phyloP scores from a whole-genome alignment of 768 basidiomycete genomes.

The Russula ochroleuca region DNA sequence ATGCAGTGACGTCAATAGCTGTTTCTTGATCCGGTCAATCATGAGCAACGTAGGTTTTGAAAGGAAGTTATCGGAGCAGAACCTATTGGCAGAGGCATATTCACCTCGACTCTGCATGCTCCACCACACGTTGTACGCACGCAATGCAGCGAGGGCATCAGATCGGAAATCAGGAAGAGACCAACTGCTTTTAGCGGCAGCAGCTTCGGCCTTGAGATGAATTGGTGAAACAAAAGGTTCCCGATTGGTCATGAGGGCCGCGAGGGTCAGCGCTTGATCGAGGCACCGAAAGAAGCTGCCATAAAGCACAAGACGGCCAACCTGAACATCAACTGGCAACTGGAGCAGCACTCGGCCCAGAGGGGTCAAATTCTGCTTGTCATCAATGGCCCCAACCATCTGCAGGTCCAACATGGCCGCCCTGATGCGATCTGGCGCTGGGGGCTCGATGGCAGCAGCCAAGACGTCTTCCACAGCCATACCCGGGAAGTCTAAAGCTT shows the following conservation, averaged over 20 bases:
- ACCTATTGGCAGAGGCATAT: slow-evolving; percentile 62
- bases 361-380: slow-evolving; percentile 70
- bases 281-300: slow-evolving; percentile 93
- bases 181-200: slow-evolving; percentile 73
- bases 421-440: slow-evolving; percentile 65
- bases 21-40: slow-evolving; percentile 75
- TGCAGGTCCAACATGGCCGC: slow-evolving; percentile 77
- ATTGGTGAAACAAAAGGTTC: slow-evolving; percentile 88
- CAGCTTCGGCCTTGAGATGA: slow-evolving; percentile 66
- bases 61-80: slow-evolving; percentile 83
- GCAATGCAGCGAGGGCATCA: slow-evolving; percentile 73
- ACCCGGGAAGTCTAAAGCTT: slow-evolving; percentile 83
- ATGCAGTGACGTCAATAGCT: slow-evolving; percentile 72
- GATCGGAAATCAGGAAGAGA: slow-evolving; percentile 75
- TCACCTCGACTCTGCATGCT: slow-evolving; percentile 61
- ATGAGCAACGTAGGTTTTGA: slow-evolving; percentile 77
- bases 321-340: slow-evolving; percentile 83
- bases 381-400: slow-evolving; percentile 84
- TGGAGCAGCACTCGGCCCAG: slow-evolving; percentile 86
- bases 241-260: slow-evolving; percentile 85
- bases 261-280: slow-evolving; percentile 80
- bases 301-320: slow-evolving; percentile 85
- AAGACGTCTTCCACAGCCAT: slow-evolving; percentile 86
- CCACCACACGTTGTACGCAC: slow-evolving; percentile 83
- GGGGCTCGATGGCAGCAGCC: slow-evolving; percentile 81